phyloP scores from a whole-genome alignment of 495 filamentous ascomycete species.

The Baudoinia panamericana region DNA sequence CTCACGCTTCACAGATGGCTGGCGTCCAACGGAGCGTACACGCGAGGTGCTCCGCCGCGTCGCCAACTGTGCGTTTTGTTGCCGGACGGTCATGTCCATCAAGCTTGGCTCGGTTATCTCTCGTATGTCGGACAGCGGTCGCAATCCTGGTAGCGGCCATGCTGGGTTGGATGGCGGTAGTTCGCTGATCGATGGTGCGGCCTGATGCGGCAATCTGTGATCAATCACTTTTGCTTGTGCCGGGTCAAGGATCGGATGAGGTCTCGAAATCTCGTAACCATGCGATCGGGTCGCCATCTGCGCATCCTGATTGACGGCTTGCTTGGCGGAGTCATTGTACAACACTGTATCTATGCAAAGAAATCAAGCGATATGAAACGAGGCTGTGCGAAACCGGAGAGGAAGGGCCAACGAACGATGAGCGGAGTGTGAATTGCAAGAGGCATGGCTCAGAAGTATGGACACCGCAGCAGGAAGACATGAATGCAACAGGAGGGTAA shows the following conservation, averaged over 20 bases:
- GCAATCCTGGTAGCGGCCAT: constrained; percentile 24
- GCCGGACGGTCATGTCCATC: constrained; percentile 20
- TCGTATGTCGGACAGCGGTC: constrained; percentile 33
- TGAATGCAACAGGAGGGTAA: too few relatives aligned
- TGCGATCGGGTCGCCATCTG: constrained; percentile 2
- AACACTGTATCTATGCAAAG: too few relatives aligned
- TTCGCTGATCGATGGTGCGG: neutral
- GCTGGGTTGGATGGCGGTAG: neutral
- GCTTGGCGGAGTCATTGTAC: too few relatives aligned
- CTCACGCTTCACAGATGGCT: constrained; percentile 4
- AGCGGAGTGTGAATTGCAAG: too few relatives aligned
- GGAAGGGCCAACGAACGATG: too few relatives aligned
- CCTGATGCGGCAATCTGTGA: constrained; percentile 7
- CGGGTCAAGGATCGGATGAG: neutral
- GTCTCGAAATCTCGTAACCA: constrained; percentile 4
- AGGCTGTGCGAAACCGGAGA: too few relatives aligned
- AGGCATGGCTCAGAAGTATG: too few relatives aligned
- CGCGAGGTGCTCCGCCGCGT: neutral
- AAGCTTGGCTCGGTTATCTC: constrained; percentile 34
- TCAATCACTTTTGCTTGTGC: neutral
- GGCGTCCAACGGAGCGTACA: neutral
- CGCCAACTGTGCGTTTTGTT: neutral
- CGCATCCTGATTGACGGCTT: too few relatives aligned
- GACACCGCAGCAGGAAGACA: too few relatives aligned
- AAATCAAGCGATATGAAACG: too few relatives aligned